Conservation (phyloP, 192 early-diverging fungal genomes). For the Coemansia asiatica region DNA sequence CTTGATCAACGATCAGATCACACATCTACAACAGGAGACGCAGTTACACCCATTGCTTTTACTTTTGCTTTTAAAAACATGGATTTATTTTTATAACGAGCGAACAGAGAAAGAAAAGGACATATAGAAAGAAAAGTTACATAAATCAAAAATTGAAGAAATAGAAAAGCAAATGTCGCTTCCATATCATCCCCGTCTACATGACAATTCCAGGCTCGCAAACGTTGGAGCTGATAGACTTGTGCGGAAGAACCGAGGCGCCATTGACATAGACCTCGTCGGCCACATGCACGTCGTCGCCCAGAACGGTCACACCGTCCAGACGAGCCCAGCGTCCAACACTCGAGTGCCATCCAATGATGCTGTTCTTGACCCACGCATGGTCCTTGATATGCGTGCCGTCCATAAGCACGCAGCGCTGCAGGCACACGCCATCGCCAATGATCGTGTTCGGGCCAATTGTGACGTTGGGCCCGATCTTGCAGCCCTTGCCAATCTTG, state of each 20-base stretch:
- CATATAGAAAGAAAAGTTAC: conserved; percentile 2
- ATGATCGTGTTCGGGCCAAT: conserved; percentile 89
- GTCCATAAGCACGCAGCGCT: conserved; percentile 86
- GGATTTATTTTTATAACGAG: background rate
- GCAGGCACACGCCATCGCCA: conserved; percentile 93
- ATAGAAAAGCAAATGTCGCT: background rate
- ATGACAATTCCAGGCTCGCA: conserved; percentile 94
- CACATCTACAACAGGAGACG: background rate
- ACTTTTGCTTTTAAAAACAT: background rate
- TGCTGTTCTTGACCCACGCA: conserved; percentile 86
- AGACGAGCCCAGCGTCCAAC: conserved; percentile 94
- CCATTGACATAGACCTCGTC: conserved; percentile 97
- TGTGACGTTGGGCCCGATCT: conserved; percentile 96
- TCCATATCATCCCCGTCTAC: conserved; percentile 60
- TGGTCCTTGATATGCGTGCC: conserved; percentile 81
- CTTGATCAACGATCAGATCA: background rate
- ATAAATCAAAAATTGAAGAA: background rate
- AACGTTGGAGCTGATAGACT: conserved; percentile 84
- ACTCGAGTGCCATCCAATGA: conserved; percentile 95
- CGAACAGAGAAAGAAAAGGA: background rate
- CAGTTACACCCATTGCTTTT: background rate
- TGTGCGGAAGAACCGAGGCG: conserved; percentile 95
- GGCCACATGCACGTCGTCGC: conserved; percentile 93
- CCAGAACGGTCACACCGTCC: conserved; percentile 92
- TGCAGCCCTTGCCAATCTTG: conserved; percentile 91